Base-by-base conservation (phyloP, 345 rosid species). In the Lepidium aucheri region DNA sequence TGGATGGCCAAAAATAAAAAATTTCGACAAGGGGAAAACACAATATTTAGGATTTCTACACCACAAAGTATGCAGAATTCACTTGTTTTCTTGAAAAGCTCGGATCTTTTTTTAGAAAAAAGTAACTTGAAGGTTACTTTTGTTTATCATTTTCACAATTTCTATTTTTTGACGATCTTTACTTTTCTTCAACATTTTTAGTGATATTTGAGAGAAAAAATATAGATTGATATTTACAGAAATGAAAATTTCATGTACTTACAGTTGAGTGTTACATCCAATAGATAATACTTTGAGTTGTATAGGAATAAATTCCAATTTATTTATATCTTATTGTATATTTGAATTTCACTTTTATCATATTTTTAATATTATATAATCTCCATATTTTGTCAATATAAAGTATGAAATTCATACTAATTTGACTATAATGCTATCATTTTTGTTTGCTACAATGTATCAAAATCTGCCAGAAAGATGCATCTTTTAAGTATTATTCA, bases 1-100 rank as follows among this genome's bases (percentile, higher is more conserved):
- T 6, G 85, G 85, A 65, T 86, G 83, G 4, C 88, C 89, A 22
- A 85, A 87, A 82, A 67, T n/a, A 77, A 69, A 77, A 85, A 6
- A 77, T 87, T 87, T 15, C 44, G 9, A 45, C 68, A 35, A 3
- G 0, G 77, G 9, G 74, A 74, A 0, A 53, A 68, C 6, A 74
- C 55, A 35, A 74, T 42, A 5, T 63, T 10, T 6, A 49, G 62
- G 3, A 74, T 5, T 28, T 74, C 36, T 14, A 38, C 78, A 68
- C 8, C 65, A 62, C 78, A 68, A 38, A 74, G 61, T 40, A 66
- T 74, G 6, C 49, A 74, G 34, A 74, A 50, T 6, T 74, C 78
- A 63, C 78, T 55, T 3, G 74, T 62, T 3, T 74, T 74, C 1
- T 68, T 74, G 32, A 74, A 74, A 55, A 74, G 66, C 0, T 70